Evolutionary conservation across 371 early-diverging fungal genomes (phyloP), one percentile per base, ranked within the genome.

Genomic region (Apophysomyces ossiformis): DNA sequence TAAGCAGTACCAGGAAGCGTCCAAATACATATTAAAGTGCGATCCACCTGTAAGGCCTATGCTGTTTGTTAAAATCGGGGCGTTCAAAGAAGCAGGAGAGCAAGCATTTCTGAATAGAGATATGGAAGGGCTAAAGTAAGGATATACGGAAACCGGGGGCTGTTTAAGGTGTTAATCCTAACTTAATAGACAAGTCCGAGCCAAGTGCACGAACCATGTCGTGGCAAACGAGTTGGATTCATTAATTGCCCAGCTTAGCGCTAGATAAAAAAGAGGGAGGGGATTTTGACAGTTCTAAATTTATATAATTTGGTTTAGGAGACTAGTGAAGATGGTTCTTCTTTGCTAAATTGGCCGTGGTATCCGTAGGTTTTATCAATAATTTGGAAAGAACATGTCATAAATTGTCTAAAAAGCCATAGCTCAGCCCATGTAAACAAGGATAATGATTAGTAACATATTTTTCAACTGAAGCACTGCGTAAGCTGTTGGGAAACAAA

Each of bases 11-110:
- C 86, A 85, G 37, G 94, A 95, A 73, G 94, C 94, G 0, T 82
- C 87, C 46, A 89, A 89, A 69, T 95, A 94, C 67, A 92, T 94
- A 45, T 72, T 88, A 5, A 84, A 84, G 50, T 94, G 94, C 67
- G 93, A 94, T 60, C 78, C 87, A 1, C 74, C 78, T 5, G 79
- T 85, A 1, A 78, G 92, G 7, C 90, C 95, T 1, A 79, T 79
- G 59, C 72, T 93, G 36, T 94, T 88, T 68, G 68, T 94, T 61
- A 87, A 90, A 66, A 92, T 94, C 63, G 89, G 91, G 7, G 89
- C 89, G 2, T 92, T 85, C 70, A 84, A 87, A 59, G 92, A 93
- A 64, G 95, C 95, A 11, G 93, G 87, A 5, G 86, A 89, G 68
- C 91, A 92, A 37, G 93, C 93, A 2, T 86, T 83, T 37, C 44